Conservation (phyloP, 164 flowering plant species). For the Brasenia schreberi region DNA sequence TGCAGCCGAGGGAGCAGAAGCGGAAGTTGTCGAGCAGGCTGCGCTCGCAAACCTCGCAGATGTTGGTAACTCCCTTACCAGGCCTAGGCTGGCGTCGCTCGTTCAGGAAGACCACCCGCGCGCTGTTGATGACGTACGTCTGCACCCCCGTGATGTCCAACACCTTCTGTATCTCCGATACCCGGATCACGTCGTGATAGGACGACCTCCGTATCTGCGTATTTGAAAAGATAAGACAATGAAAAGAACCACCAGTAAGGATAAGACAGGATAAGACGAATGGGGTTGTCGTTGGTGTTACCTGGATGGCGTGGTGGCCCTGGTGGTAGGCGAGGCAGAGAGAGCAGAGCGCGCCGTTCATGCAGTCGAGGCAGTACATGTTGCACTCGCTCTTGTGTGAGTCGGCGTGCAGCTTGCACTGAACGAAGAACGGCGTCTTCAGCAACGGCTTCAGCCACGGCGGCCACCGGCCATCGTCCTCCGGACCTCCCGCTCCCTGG, state of each 20-base stretch:
- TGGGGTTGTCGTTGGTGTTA: slow-evolving; percentile 5
- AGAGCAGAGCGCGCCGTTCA: slow-evolving; percentile 76
- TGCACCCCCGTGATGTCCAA: slow-evolving; percentile 80
- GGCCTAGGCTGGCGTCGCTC: slow-evolving; percentile 94
- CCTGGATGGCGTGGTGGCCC: slow-evolving; percentile 84
- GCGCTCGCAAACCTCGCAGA: slow-evolving; percentile 82
- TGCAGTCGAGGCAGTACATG: slow-evolving; percentile 89
- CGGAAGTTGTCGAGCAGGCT: slow-evolving; percentile 81
- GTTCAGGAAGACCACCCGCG: slow-evolving; percentile 77
- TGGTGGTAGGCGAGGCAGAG: slow-evolving; percentile 61
- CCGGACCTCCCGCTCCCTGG: slow-evolving; percentile 66
- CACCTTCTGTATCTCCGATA: slow-evolving; percentile 69
- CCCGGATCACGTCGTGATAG: slow-evolving; percentile 93
- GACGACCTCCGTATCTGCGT: slow-evolving; percentile 87
- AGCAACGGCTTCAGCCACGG: slow-evolving; percentile 75
- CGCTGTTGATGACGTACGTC: slow-evolving; percentile 90
- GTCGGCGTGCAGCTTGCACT: slow-evolving; percentile 66
- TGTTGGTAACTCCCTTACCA: slow-evolving; percentile 85
- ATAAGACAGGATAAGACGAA: slow-evolving; percentile 1
- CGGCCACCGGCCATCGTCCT: slow-evolving; percentile 68
- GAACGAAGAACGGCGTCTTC: slow-evolving; percentile 53
- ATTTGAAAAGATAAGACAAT: background rate
- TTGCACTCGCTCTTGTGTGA: slow-evolving; percentile 93
- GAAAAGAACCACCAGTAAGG: background rate
- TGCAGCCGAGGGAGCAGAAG: slow-evolving; percentile 97